Evolutionary conservation across 2,329 filamentous ascomycete species (phyloP).

Genomic region (Diaporthe humulicola): DNA sequence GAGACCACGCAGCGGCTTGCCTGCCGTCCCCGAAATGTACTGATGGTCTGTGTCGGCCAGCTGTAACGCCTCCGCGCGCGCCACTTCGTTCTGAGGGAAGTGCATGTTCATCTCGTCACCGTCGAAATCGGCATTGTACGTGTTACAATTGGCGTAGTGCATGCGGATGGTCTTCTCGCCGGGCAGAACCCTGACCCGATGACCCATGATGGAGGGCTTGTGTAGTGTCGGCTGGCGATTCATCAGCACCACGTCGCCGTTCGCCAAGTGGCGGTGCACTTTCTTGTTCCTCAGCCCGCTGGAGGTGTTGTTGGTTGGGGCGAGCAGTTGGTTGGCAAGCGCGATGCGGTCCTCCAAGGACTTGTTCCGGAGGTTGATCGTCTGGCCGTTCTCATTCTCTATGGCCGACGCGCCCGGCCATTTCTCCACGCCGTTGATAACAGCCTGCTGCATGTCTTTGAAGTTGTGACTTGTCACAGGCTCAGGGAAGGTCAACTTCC

Average conservation of each 20-base stretch:
- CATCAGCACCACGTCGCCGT: constrained; percentile 98
- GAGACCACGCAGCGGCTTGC: constrained; percentile 92
- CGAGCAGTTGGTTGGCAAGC: constrained; percentile 91
- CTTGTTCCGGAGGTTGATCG: constrained; percentile 89
- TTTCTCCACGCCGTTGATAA: constrained; percentile 92
- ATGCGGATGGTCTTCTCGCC: constrained; percentile 98
- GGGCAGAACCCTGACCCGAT: constrained; percentile 90
- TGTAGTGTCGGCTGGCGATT: constrained; percentile 98
- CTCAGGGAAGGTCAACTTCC: constrained; percentile 95
- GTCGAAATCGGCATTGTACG: constrained; percentile 99
- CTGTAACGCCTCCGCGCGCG: constrained; percentile 90
- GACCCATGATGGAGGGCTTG: constrained; percentile 99
- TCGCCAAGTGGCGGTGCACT: constrained; percentile 94
- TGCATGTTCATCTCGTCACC: constrained; percentile 99
- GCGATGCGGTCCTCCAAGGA: constrained; percentile 89
- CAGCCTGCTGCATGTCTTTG: constrained; percentile 93
- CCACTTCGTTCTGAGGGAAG: constrained; percentile 97
- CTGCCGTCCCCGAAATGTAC: constrained; percentile 93
- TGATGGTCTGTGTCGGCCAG: constrained; percentile 98
- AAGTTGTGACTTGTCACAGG: constrained; percentile 98
- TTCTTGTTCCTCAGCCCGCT: constrained; percentile 91
- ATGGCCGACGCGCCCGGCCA: constrained; percentile 96
- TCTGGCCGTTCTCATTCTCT: constrained; percentile 94
- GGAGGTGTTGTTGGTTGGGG: constrained; percentile 81
- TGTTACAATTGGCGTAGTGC: constrained; percentile 99